Percentiles rank a stretch among this genome's conserved stretches.
phyloP scores from a whole-genome alignment of 495 filamentous ascomycete species.

The Penicillium pancosmium region DNA sequence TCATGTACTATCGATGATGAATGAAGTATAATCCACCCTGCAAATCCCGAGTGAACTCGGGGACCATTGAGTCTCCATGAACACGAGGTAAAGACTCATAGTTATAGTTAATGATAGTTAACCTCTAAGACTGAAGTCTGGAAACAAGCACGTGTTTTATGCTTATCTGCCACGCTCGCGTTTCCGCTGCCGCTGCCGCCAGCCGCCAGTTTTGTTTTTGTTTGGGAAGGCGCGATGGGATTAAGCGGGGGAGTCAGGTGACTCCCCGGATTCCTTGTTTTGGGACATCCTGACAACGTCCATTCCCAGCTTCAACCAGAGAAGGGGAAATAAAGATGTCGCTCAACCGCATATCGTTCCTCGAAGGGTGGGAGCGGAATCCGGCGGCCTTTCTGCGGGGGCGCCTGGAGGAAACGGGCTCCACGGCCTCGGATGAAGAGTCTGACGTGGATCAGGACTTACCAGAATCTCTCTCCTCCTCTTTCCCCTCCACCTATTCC shows the following conservation, averaged over 20 bases:
- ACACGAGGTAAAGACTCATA: too few relatives aligned
- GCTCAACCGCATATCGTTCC: constrained; percentile 37
- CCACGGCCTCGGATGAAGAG: constrained; percentile 32
- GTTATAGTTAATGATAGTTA: too few relatives aligned
- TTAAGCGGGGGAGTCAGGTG: constrained; percentile 1
- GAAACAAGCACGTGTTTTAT: neutral
- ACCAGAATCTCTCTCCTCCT: constrained; percentile 43
- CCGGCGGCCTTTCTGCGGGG: constrained; percentile 38
- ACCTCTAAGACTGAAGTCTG: neutral
- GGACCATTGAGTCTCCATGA: neutral
- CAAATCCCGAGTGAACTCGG: neutral
- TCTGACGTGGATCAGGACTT: constrained; percentile 37
- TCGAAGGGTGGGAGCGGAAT: constrained; percentile 50
- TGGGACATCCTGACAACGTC: neutral
- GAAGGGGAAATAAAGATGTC: constrained; percentile 27
- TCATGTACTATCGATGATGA: constrained; percentile 1
- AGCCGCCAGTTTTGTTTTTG: neutral
- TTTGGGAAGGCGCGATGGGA: neutral
- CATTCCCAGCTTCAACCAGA: neutral
- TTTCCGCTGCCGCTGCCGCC: neutral
- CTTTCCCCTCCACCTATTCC: constrained; percentile 45
- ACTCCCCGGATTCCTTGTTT: constrained; percentile 6
- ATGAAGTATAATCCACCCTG: neutral
- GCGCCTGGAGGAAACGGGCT: constrained; percentile 16
- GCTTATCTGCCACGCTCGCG: neutral